Percentiles rank a stretch among this genome's conserved stretches.
Conservation (phyloP, 176 grass and related monocot species). For the Themeda triandra region DNA sequence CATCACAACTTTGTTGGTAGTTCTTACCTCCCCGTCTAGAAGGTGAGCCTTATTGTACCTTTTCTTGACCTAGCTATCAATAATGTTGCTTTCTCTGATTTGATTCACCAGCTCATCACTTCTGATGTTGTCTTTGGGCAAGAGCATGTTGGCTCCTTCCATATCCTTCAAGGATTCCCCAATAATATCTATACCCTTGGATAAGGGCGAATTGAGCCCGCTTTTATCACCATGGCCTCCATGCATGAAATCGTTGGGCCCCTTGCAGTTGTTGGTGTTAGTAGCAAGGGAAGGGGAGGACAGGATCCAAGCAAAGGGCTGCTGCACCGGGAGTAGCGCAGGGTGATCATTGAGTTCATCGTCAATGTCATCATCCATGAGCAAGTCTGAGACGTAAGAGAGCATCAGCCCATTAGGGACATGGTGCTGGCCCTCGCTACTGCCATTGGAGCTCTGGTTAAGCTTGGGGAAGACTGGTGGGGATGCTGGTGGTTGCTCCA, state of each 20-base stretch:
- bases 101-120: neutral
- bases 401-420: constrained; percentile 6
- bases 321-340: constrained; percentile 28
- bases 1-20: neutral
- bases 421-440: neutral
- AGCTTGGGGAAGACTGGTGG: neutral
- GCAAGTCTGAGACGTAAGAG: neutral
- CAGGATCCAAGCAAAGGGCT: constrained; percentile 33
- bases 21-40: neutral
- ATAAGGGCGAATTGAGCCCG: no score
- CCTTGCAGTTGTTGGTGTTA: neutral
- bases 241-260: no score
- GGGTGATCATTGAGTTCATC: constrained; percentile 21
- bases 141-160: neutral
- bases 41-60: neutral
- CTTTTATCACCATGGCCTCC: no score
- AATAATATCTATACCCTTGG: no score
- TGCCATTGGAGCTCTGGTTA: neutral
- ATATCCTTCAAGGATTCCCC: neutral
- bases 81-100: neutral
- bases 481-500: neutral
- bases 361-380: constrained; percentile 46
- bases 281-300: neutral
- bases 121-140: neutral
- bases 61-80: neutral